phyloP scores from a whole-genome alignment of 352 stramenopile species.

The Phytophthora lateralis region DNA sequence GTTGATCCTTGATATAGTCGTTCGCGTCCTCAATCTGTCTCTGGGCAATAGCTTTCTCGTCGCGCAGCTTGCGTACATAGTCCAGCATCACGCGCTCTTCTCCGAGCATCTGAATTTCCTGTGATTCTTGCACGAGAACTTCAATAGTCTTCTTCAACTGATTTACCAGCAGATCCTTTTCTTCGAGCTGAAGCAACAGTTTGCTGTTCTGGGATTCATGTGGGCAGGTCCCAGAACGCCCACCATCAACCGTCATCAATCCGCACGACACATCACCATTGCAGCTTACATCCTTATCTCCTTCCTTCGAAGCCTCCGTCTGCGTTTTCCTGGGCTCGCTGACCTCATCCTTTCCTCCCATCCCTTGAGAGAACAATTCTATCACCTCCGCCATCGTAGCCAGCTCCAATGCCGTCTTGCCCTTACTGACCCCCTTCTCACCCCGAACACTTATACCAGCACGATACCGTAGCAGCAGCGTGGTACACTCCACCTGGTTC shows the following conservation, averaged over 20 bases:
- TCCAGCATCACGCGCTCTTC: slow-evolving; percentile 83
- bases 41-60: slow-evolving; percentile 74
- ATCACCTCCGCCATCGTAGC: slow-evolving; percentile 52
- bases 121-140: slow-evolving; percentile 66
- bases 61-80: slow-evolving; percentile 83
- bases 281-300: neutral
- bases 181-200: slow-evolving; percentile 72
- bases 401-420: slow-evolving; percentile 64
- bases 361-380: slow-evolving; percentile 34
- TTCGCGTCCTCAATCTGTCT: slow-evolving; percentile 77
- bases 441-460: slow-evolving; percentile 53
- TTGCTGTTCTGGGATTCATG: slow-evolving; percentile 39
- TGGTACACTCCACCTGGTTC: slow-evolving; percentile 58
- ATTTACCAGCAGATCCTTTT: slow-evolving; percentile 82
- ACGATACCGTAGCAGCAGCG: slow-evolving; percentile 50
- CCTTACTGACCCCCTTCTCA: slow-evolving; percentile 53
- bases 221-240: slow-evolving; percentile 16
- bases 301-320: slow-evolving; percentile 1
- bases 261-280: slow-evolving; percentile 9
- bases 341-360: slow-evolving; percentile 1
- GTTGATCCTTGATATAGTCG: slow-evolving; percentile 77
- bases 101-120: slow-evolving; percentile 80
- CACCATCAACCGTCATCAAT: neutral
- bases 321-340: neutral
- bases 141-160: slow-evolving; percentile 87